Base-by-base conservation (phyloP, 2,329 filamentous ascomycete genomes). In the Allantophomopsis cytisporea region DNA sequence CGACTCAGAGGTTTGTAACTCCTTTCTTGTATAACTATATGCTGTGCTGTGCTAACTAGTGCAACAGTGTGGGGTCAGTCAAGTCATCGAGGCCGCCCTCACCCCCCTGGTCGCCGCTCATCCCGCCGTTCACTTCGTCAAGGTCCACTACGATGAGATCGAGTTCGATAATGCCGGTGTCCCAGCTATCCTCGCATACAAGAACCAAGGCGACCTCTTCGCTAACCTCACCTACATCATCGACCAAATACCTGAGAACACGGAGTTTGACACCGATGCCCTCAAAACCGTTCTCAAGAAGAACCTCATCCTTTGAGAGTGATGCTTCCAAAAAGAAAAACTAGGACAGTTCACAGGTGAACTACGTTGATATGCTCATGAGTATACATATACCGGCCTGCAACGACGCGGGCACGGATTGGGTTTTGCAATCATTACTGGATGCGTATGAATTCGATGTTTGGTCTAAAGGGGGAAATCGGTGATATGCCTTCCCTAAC, bases 111-210 rank as follows among this genome's bases (percentile, higher is more conserved):
- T 94, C 33, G 66, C 70, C 45, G 67, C 73, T 43, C 68, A 94
- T 54, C 69, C 75, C 16, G 72, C 76, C 8, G 73, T 83, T 28
- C 85, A 84, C 54, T 96, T 98, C 55, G 73, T 96, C 63, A 93
- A 89, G 63, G 73, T 96, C 36, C 80, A 94, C 60, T 85, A 86
- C 56, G 79, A 83, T 45, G 88, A 94, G 42, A 93, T 94, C 31
- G 88, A 96, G 58, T 94, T 96, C 68, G 86, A 95, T 57, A 76
- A 83, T 42, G 83, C 87, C 23, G 80, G 81, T 35, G 83, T 94
- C 2, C 91, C 91, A 1, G 86, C 91, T 4, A 68, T 96, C 31
- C 68, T 96, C 37, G 89, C 84, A 10, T 98, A 98, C 65, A 79
- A 79, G 42, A 84, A 80, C 52, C 76, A 80, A 54, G 88, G 87